Evolutionary conservation across 1,284 basidiomycete species (phyloP), one percentile per base, ranked within the genome.

Genomic region (Kwoniella shivajii): DNA sequence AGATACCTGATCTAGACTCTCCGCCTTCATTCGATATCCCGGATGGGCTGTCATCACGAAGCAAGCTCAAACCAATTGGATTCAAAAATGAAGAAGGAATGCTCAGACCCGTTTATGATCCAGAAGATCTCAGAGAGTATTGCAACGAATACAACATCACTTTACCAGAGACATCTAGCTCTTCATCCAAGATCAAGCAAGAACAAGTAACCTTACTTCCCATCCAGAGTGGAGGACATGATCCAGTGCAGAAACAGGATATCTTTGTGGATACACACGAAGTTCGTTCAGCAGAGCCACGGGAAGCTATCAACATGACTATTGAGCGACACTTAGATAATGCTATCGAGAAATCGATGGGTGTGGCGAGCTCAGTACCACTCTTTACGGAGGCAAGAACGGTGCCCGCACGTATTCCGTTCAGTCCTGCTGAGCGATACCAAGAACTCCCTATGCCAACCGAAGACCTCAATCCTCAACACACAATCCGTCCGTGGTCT

Each of bases 61-160:
- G 41, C 42, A 36, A 33, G 26, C 44, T 52, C 33, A 36, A 37
- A 20, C 34, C 61, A 2, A 37, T 61, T 7, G 57, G 53, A 3
- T 57, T 60, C 22, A 62, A 57, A 33, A 53, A 59, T 46, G 61
- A 67, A 37, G 51, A 61, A 26, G 68, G 70, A 5, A 49, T 64
- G n/a, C 44, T 67, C 43, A 69, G 56, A 29, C 59, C 63, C 2
- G 45, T 64, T 9, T 72, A 70, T 43, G 68, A 69, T 46, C 48
- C 59, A 0, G 53, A 64, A 0, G 60, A 69, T 24, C 59, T 72
- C 31, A 60, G 60, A 53, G 37, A 41, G 26, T 72, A 65, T 50
- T 59, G 56, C 13, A 48, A 59, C 42, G 58, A 60, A 36, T 50
- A 61, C 14, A 57, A 60, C 6, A 49, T 68, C 13, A 24, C 43